Base-by-base conservation (phyloP, 176 grass and related monocot genomes). In the Chrysopogon serrulatus region DNA sequence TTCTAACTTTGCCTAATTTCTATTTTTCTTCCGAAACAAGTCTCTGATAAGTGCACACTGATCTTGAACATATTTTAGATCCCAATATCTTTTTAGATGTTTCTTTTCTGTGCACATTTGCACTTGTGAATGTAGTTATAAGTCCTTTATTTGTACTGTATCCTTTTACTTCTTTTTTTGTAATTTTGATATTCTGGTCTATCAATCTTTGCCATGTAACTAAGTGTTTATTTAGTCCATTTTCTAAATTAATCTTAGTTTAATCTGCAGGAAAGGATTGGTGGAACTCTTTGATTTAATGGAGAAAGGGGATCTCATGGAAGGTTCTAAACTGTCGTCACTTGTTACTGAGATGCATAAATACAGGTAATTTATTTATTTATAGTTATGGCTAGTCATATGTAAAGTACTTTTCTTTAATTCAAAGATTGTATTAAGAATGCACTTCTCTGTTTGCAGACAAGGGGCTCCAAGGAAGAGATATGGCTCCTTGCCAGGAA, bases 281-380 rank as follows among this genome's bases (percentile, higher is more conserved):
- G 91, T 96, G 68, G 83, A 94, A 81, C 89, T 99, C 41, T 96
- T 99, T 89, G 87, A 92, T 92, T 89, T 90, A 83, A 89, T 99
- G 79, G 87, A 90, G 51, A 96, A 83, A 56, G 87, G 96, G 37
- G 93, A 96, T 62, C 83, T 99, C 65, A 71, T 71, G 48, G 93
- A 96, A 87, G 93, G 89, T 72, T 67, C 73, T 79, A 79, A 87
- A 62, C 71, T 99, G 47, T 92, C 89, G 28, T 87, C 93, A 73
- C 78, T 90, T 89, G 71, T 99, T 77, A 83, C 77, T 43, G 70
- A 94, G 78, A 94, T 96, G 96, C 93, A 99, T 82, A 89, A 92
- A 87, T 86, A 85, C 86, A 94, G 86, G 93, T 96, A 53, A 78
- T 87, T 90, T 42, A 68, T 76, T 75, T 62, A 65, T 65, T 75